Percentiles rank a stretch among this genome's conserved stretches.
Evolutionary conservation across 2,329 filamentous ascomycete genomes (phyloP).

Genomic region (Claviceps purpurea): DNA sequence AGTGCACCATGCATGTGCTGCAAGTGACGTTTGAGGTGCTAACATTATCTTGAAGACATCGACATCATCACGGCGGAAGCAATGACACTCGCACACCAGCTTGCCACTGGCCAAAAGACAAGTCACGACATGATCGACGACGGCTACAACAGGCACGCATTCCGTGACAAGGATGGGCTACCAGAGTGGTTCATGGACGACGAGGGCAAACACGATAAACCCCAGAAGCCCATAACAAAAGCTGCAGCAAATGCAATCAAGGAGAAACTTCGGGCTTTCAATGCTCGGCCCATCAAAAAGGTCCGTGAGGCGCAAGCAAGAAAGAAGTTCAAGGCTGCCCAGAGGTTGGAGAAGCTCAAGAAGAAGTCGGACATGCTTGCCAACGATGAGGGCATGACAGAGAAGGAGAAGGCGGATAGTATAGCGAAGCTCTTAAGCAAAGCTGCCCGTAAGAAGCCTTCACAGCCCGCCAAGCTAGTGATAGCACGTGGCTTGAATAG

Average conservation of each 20-base stretch:
- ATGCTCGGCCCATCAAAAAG: conserved; percentile 97
- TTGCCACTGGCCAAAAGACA: conserved; percentile 75
- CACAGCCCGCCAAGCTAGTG: conserved; percentile 71
- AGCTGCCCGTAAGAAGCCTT: conserved; percentile 76
- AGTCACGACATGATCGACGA: conserved; percentile 75
- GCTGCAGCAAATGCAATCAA: conserved; percentile 84
- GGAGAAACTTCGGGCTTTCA: conserved; percentile 83
- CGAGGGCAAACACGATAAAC: conserved; percentile 69
- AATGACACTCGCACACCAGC: conserved; percentile 89
- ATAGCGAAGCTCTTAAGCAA: conserved; percentile 73
- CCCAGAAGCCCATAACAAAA: conserved; percentile 79
- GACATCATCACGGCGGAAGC: conserved; percentile 99
- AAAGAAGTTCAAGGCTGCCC: conserved; percentile 93
- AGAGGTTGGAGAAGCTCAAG: conserved; percentile 82
- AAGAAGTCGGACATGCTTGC: conserved; percentile 90
- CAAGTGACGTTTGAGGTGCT: neutral
- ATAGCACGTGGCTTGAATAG: conserved; percentile 76
- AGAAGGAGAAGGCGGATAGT: conserved; percentile 84
- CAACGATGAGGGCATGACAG: conserved; percentile 82
- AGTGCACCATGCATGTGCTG: conserved; percentile 9
- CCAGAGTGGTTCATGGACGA: conserved; percentile 98
- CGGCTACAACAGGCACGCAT: conserved; percentile 82
- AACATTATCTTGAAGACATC: conserved; percentile 47
- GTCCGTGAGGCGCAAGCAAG: conserved; percentile 90
- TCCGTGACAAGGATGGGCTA: conserved; percentile 81